Base-by-base conservation (phyloP, 441 rosid genomes). In the Adansonia madagascariensis region DNA sequence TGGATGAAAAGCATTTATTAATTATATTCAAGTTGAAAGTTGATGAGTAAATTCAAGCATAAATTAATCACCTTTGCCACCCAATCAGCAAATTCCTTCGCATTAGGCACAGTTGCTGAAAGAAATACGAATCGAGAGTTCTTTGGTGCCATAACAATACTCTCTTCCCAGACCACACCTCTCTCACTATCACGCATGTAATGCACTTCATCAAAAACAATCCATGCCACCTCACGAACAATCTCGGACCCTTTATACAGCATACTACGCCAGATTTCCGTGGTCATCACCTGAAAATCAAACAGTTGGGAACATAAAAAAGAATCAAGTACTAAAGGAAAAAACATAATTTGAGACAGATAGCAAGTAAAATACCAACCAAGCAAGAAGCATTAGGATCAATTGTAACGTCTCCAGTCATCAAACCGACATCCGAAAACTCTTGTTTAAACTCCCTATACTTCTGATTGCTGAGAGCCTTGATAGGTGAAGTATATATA, bases 91-190 rank as follows among this genome's bases (percentile, higher is more conserved):
- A 96, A 96, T 78, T 94, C 99, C 84, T 91, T 96, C 14, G 99
- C 99, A 85, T 96, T 96, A 70, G 99, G 98, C 47, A 96, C 98
- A 59, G 98, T 94, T 27, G 99, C 99, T 20, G 99, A 96, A 10
- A 96, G 93, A 84, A 96, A 96, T 56, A 94, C 99, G 78, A 96
- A 94, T 43, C 96, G 88, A 52, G 98, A 89, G 78, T 91, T 94
- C 85, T 90, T 94, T 0, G 99, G 98, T 71, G 99, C 98, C 99
- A 96, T 96, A 31, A 96, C 98, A 80, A 96, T 96, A 88, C 98
- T 96, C 82, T 96, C 99, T 79, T 96, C 99, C 99, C 99, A 96
- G 4, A 94, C 98, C 67, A 96, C 98, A 81, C 99, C 98, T 86
- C 99, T 90, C 81, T 96, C 99, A 11, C 89, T 86, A 86, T 96